These are phyloP conservation scores for Camellia lanceoleosa DNA, from an alignment of 148 eudicot species.

Conservation along the genomic window DNA sequence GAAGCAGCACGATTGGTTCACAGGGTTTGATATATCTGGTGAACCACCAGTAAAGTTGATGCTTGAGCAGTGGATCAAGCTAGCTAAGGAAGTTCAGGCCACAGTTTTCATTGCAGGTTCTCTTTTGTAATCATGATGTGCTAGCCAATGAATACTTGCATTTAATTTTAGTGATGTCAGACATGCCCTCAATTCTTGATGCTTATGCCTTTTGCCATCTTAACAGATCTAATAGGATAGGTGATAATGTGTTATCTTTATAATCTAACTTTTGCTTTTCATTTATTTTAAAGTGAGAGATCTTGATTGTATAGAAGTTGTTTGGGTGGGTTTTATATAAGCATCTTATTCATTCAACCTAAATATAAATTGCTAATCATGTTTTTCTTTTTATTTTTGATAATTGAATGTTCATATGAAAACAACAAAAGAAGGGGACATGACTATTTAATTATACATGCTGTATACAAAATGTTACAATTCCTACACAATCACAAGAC, in stretches of 20 bases:
- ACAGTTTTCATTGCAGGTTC: conserved; percentile 89
- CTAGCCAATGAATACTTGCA: not conserved
- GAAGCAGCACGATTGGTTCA: conserved; percentile 60
- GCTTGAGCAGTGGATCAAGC: conserved; percentile 64
- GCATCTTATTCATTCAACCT: not conserved
- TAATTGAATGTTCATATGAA: too few relatives aligned
- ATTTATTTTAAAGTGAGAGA: not conserved
- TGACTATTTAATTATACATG: not conserved
- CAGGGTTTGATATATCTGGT: conserved; percentile 80
- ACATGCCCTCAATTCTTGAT: too few relatives aligned
- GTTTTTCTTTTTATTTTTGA: not conserved
- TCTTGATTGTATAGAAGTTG: not conserved
- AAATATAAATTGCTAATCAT: not conserved
- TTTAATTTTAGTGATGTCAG: not conserved
- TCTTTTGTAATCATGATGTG: conserved; percentile 7
- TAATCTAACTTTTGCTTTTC: not conserved
- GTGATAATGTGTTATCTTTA: not conserved
- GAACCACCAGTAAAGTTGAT: conserved; percentile 58
- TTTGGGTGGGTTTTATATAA: not conserved
- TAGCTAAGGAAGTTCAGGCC: conserved; percentile 71
- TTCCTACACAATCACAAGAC: not conserved
- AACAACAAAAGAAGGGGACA: not conserved
- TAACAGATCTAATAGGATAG: not conserved
- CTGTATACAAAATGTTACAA: not conserved
- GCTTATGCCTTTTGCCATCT: not conserved